Evolutionary conservation across 179 eudicot genomes (phyloP), one percentile per base, ranked within the genome.

Genomic region (Spergularia azorica): DNA sequence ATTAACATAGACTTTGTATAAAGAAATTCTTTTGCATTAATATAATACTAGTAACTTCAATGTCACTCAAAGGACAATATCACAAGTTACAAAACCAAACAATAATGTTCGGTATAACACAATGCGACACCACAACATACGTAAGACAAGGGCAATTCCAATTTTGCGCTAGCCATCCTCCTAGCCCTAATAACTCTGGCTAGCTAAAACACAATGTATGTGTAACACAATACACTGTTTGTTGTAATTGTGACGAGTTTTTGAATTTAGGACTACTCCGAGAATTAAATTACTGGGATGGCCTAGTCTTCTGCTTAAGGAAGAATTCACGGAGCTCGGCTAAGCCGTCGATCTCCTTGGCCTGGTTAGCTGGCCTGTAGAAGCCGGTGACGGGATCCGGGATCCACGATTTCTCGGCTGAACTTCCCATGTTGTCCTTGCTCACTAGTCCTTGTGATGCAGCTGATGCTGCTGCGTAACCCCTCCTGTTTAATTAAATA

Each of bases 301-400:
- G 32, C 14, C 38, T 73, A 55, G 67, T 70, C 78, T 77, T 77
- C 60, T 83, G 80, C 52, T 85, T 85, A n/a, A 80, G 77, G 59
- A 83, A 71, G 21, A 83, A 65, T 56, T 78, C 77, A 5, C 88
- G 84, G 5, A 86, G 86, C 58, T 83, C 84, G 3, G 84, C 83
- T 12, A 73, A 26, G 32, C 32, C 86, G 18, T 83, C 86, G 58
- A 86, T 76, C 67, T 83, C 86, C 14, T 79, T 74, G 3, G 77
- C 55, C 14, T 80, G 80, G 77, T 83, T 83, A n/a, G 84, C 84
- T 32, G 88, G 88, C 5, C 79, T 63, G 84, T 86, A 86, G 77
- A 78, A 83, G 0, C 88, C 88, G 32, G 88, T 86, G 20, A 79
- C 83, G 0, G 86, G 88, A 75, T 95, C 98, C 2, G 98, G 98